Evolutionary conservation across 1,139 yeast species (phyloP).

Genomic region (Insectozyma bohioensis): DNA sequence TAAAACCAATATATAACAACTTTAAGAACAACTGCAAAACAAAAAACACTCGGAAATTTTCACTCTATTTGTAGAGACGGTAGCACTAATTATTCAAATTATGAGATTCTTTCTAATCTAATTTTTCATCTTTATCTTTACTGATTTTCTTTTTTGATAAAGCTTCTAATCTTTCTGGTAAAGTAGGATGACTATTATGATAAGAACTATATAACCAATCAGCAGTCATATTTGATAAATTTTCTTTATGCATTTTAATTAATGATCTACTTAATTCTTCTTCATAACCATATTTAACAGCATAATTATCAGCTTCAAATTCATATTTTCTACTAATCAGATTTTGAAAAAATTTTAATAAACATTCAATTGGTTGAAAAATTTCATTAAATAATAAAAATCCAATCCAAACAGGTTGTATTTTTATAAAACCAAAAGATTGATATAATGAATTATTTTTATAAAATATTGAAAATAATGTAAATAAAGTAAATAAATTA

Average conservation of each 20-base stretch:
- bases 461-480: slow-evolving; percentile 75
- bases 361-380: slow-evolving; percentile 72
- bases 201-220: slow-evolving; percentile 89
- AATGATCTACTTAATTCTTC: slow-evolving; percentile 69
- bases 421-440: slow-evolving; percentile 70
- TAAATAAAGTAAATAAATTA: slow-evolving; percentile 63
- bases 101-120: too few relatives aligned
- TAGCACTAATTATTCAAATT: too few relatives aligned
- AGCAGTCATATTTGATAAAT: slow-evolving; percentile 80
- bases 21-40: too few relatives aligned
- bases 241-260: slow-evolving; percentile 73
- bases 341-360: slow-evolving; percentile 65
- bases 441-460: slow-evolving; percentile 73
- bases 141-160: slow-evolving; percentile 49
- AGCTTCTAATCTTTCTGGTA: slow-evolving; percentile 83
- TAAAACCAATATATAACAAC: too few relatives aligned
- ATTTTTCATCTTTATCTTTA: too few relatives aligned
- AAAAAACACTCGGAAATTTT: too few relatives aligned
- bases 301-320: slow-evolving; percentile 89
- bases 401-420: slow-evolving; percentile 76
- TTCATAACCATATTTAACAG: slow-evolving; percentile 70
- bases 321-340: slow-evolving; percentile 80
- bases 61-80: too few relatives aligned
- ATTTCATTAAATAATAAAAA: slow-evolving; percentile 74
- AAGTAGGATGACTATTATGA: slow-evolving; percentile 86